These are phyloP conservation scores for Podila epigama DNA, from an alignment of 192 early-diverging fungal genomes.

Conservation along the genomic window DNA sequence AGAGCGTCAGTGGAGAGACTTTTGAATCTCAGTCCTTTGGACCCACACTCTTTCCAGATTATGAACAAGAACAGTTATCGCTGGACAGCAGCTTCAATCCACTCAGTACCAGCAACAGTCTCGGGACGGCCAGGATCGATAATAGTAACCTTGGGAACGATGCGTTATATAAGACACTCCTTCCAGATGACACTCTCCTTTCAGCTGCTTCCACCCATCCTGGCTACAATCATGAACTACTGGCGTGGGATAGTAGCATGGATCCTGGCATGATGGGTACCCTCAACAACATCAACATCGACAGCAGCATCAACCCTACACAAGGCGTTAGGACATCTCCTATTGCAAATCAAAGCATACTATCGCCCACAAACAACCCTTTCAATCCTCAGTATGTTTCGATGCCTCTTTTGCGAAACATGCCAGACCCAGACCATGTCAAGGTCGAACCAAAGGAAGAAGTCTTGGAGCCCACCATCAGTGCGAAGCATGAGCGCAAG, in stretches of 20 bases:
- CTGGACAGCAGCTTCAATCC: not conserved
- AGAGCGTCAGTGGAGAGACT: conserved; percentile 38
- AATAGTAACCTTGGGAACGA: not conserved
- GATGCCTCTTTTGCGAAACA: conserved; percentile 8
- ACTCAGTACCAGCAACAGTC: not conserved
- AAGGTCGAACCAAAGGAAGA: conserved; percentile 21
- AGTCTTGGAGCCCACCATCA: conserved; percentile 1
- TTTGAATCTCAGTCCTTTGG: conserved; percentile 27
- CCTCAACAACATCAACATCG: not conserved
- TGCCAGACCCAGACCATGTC: not conserved
- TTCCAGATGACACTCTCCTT: not conserved
- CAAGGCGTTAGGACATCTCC: not conserved
- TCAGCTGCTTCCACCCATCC: not conserved
- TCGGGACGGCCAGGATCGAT: not conserved
- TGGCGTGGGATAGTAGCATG: too few relatives aligned
- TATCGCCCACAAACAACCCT: conserved; percentile 6
- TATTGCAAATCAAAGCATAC: conserved; percentile 1
- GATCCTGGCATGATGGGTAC: too few relatives aligned
- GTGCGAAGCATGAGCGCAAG: not conserved
- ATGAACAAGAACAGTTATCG: conserved; percentile 21
- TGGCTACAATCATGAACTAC: too few relatives aligned
- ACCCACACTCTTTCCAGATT: conserved; percentile 27
- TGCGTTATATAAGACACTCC: not conserved
- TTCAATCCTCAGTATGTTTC: conserved; percentile 32
- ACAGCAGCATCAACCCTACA: not conserved